Percentiles rank a stretch among this genome's conserved stretches.
Evolutionary conservation across 1,284 basidiomycete species (phyloP).

Genomic region (Salmacisia buchloeana): DNA sequence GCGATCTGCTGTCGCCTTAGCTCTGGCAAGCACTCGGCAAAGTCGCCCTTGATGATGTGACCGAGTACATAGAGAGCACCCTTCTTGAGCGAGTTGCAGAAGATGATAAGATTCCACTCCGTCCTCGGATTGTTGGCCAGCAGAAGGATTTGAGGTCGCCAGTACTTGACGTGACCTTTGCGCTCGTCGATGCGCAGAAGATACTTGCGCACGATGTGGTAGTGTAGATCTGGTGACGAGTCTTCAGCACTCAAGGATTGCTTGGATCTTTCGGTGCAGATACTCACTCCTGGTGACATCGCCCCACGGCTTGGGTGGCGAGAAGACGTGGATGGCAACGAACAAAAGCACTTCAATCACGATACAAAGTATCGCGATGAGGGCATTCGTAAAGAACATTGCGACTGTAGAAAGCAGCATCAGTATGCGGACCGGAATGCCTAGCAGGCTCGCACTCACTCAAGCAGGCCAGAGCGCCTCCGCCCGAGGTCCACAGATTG

Average conservation of each 20-base stretch:
- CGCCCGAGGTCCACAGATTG: constrained; percentile 49
- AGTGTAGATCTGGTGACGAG: constrained; percentile 28
- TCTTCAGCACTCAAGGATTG: not conserved
- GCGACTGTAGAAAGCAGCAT: no score
- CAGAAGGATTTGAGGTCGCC: constrained; percentile 48
- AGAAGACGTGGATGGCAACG: constrained; percentile 44
- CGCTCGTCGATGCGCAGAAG: constrained; percentile 47
- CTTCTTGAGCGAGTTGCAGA: constrained; percentile 50
- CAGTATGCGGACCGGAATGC: no score
- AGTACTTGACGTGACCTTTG: constrained; percentile 50
- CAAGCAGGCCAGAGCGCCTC: constrained; percentile 37
- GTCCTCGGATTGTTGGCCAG: constrained; percentile 47
- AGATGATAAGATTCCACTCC: constrained; percentile 50
- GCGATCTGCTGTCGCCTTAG: constrained; percentile 45
- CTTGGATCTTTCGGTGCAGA: not conserved
- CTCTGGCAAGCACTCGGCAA: constrained; percentile 43
- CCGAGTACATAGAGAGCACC: constrained; percentile 48
- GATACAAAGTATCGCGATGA: constrained; percentile 37
- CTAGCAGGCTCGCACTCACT: constrained; percentile 13
- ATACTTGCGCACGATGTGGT: constrained; percentile 49
- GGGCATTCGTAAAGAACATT: constrained; percentile 46
- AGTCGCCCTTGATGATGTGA: constrained; percentile 49
- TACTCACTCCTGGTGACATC: constrained; percentile 40
- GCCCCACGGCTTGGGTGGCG: constrained; percentile 49
- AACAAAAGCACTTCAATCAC: constrained; percentile 42